Base-by-base conservation (phyloP, 139 green algal genomes). In the Nannochloris sp. region DNA sequence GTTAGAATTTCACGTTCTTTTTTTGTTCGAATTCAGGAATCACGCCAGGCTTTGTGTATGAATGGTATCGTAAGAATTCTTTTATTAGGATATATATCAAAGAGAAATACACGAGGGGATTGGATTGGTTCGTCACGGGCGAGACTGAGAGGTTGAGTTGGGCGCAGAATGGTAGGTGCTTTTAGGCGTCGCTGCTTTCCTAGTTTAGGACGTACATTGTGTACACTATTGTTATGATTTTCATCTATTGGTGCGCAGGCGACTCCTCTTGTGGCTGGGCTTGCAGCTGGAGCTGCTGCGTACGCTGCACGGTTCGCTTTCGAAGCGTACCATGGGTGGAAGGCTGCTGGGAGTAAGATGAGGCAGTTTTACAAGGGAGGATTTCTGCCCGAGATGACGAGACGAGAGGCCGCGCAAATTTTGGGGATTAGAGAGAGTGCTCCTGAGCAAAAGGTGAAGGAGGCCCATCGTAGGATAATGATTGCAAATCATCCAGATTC, bases 401-500 rank as follows among this genome's bases (percentile, higher is more conserved):
- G 82, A 46, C 75, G 91, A n/a, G 93, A 99, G 67, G 93, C 93
- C 11, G 71, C 85, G 6, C 69, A 91, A 3, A 98, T 99, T 44
- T 75, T 99, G 8, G 66, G 90, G 4, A 68, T 98, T 24, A 71
- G 90, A 16, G 90, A 94, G 53, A 85, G 66, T 57, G 86, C 92
- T 7, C 74, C 75, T 15, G 81, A 87, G 67, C 87, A 96, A 34
- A 84, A 83, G 36, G 71, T 98, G 16, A 96, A 96, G 78, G 91
- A 94, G 16, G 91, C 93, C 9, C 93, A 99, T 79, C 62, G 89
- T 6, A 75, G 77, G 16, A 92, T 99, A 61, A 99, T 99, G 91
- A 89, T 95, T 37, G 92, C 93, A 29, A 99, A 99, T 70, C 93
- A 99, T 61, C 93, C 93, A 7, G 93, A 99, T 64, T 71, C 85